phyloP scores from a whole-genome alignment of 169 alveolate species.

The Eimeria maxima region DNA sequence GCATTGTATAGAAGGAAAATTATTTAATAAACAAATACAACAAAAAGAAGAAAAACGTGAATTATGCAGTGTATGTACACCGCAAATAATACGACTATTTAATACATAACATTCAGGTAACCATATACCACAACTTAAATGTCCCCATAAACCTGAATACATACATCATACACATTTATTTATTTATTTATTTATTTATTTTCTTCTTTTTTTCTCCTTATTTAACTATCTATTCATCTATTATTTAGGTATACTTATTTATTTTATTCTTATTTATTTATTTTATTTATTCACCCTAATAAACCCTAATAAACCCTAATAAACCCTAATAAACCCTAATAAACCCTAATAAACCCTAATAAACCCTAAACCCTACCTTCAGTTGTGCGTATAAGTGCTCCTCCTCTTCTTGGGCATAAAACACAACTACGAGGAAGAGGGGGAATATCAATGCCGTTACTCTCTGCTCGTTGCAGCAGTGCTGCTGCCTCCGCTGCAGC shows the following conservation, averaged over 20 bases:
- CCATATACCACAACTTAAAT: constrained; percentile 49
- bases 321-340: no score
- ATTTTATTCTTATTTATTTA: neutral
- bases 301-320: no score
- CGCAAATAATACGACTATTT: neutral
- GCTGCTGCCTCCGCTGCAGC: constrained; percentile 21
- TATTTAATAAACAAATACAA: neutral
- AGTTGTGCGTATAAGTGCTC: constrained; percentile 36
- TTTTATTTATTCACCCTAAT: no score
- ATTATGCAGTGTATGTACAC: neutral
- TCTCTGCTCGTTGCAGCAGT: neutral
- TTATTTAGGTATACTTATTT: no score
- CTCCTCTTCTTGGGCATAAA: constrained; percentile 54
- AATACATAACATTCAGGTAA: constrained; percentile 18
- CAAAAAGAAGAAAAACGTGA: neutral
- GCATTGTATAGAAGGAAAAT: no score
- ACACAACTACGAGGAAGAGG: constrained; percentile 50
- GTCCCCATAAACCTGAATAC: neutral
- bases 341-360: neutral
- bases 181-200: no score
- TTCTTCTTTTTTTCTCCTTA: no score
- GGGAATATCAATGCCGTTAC: constrained; percentile 7
- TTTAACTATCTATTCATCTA: no score
- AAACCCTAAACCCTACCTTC: constrained; percentile 56
- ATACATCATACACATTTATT: neutral